phyloP scores from a whole-genome alignment of 768 basidiomycete species.

The Rhodotorula sphaerocarpa region DNA sequence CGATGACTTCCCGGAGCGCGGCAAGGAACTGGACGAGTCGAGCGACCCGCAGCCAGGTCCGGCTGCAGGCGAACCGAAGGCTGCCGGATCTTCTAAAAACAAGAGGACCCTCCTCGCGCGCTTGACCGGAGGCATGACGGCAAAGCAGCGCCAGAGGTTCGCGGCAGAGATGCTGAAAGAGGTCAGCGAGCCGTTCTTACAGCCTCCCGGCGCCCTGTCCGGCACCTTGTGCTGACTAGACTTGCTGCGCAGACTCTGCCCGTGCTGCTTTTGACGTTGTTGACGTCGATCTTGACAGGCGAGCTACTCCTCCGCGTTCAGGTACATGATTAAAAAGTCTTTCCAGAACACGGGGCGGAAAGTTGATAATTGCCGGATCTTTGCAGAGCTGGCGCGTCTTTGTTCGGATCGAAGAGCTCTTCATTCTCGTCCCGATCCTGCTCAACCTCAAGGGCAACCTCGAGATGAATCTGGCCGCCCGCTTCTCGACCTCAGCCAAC shows the following conservation, averaged over 20 bases:
- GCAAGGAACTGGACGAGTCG: too few relatives aligned
- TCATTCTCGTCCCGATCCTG: constrained; percentile 90
- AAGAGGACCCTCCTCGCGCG: neutral
- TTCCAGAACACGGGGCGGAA: neutral
- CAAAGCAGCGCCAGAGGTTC: constrained; percentile 4
- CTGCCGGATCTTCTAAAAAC: neutral
- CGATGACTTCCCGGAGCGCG: too few relatives aligned
- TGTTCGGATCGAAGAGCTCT: constrained; percentile 80
- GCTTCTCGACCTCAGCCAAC: constrained; percentile 86
- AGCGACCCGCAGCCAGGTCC: neutral
- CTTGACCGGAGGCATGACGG: constrained; percentile 4
- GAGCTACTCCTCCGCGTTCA: constrained; percentile 80
- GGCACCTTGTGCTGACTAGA: neutral
- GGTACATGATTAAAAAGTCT: constrained; percentile 44
- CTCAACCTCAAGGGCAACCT: constrained; percentile 86
- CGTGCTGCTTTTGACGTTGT: constrained; percentile 69
- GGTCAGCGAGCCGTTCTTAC: constrained; percentile 35
- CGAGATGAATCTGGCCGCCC: constrained; percentile 95
- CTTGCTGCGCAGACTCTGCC: constrained; percentile 61
- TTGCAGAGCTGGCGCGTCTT: constrained; percentile 78
- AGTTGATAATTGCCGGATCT: neutral
- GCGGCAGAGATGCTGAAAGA: constrained; percentile 36
- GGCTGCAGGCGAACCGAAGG: neutral
- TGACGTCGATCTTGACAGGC: constrained; percentile 82
- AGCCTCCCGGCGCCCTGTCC: accelerated